Conservation (phyloP, 1,284 basidiomycete genomes). For the Peniophora sp. region DNA sequence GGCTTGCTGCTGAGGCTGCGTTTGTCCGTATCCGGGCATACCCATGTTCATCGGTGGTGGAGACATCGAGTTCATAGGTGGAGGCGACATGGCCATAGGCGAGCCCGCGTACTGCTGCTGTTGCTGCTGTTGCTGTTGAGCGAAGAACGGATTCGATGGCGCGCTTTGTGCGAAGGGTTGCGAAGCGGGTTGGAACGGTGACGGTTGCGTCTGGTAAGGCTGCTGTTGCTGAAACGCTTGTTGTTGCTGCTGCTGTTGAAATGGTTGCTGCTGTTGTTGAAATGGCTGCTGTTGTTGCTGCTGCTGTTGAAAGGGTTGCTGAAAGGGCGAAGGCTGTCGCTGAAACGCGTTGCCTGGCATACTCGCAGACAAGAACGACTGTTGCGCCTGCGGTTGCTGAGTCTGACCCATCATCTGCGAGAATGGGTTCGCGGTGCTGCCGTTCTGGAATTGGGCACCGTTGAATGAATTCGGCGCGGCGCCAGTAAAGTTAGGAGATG, state of each 20-base stretch:
- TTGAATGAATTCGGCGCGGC: conserved; percentile 3
- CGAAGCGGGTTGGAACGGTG: conserved; percentile 12
- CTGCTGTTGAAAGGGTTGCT: conserved; percentile 12
- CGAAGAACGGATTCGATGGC: conserved; percentile 12
- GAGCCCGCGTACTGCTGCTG: conserved; percentile 5
- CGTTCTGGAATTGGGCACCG: conserved; percentile 6
- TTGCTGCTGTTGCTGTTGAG: conserved; percentile 10
- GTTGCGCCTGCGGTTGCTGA: conserved; percentile 11
- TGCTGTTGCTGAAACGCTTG: conserved; percentile 7
- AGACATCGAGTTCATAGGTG: conserved; percentile 1
- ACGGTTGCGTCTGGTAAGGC: conserved; percentile 11
- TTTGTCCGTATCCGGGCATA: conserved; percentile 12
- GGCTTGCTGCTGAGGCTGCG: conserved; percentile 10
- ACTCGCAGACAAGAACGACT: conserved; percentile 8
- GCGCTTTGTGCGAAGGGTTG: conserved; percentile 8
- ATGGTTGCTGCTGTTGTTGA: conserved; percentile 9
- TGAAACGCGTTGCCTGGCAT: conserved; percentile 14
- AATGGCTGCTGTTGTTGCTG: conserved; percentile 13
- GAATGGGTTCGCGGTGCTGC: conserved; percentile 3
- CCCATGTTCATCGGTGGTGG: conserved; percentile 6
- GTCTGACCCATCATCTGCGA: conserved; percentile 13
- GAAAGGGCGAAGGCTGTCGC: conserved; percentile 8
- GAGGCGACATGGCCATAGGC: background rate
- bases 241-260: conserved; percentile 6
- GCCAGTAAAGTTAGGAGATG: background rate